These are phyloP conservation scores for Ceratopteris richardii DNA, from an alignment of 75 land plant genomes.

Conservation along the genomic window DNA sequence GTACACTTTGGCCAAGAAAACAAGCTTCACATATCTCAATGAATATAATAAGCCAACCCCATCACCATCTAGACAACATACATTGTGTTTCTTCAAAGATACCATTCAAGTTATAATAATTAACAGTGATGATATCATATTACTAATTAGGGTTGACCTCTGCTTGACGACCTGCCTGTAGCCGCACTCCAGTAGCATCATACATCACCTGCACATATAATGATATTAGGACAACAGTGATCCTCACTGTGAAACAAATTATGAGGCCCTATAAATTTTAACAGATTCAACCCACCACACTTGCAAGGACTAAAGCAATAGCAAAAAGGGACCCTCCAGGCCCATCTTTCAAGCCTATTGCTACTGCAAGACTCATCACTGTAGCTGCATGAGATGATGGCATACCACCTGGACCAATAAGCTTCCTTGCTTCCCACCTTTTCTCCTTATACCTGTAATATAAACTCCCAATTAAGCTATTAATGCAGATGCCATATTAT, in stretches of 20 bases:
- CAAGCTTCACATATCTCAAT: no score
- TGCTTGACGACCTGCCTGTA: slow-evolving; percentile 94
- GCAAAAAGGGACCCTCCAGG: slow-evolving; percentile 66
- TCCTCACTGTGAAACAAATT: no score
- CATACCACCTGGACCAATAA: slow-evolving; percentile 83
- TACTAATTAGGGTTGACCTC: no score
- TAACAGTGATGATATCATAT: no score
- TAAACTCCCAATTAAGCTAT: background rate
- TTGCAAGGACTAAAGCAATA: slow-evolving; percentile 46
- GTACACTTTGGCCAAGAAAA: no score
- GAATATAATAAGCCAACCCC: no score
- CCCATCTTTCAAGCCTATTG: slow-evolving; percentile 72
- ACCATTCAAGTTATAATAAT: no score
- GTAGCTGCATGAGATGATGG: slow-evolving; percentile 89
- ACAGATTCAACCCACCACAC: slow-evolving; percentile 37
- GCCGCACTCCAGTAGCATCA: slow-evolving; percentile 86
- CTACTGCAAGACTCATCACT: slow-evolving; percentile 58
- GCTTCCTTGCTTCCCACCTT: slow-evolving; percentile 64
- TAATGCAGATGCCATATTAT: no score
- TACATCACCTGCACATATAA: slow-evolving; percentile 68
- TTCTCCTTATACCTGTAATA: slow-evolving; percentile 77
- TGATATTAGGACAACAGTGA: no score
- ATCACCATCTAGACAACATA: no score
- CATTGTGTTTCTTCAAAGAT: no score
- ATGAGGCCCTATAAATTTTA: no score